phyloP scores from a whole-genome alignment of 192 early-diverging fungal genomes.

The Entrophospora sp. region DNA sequence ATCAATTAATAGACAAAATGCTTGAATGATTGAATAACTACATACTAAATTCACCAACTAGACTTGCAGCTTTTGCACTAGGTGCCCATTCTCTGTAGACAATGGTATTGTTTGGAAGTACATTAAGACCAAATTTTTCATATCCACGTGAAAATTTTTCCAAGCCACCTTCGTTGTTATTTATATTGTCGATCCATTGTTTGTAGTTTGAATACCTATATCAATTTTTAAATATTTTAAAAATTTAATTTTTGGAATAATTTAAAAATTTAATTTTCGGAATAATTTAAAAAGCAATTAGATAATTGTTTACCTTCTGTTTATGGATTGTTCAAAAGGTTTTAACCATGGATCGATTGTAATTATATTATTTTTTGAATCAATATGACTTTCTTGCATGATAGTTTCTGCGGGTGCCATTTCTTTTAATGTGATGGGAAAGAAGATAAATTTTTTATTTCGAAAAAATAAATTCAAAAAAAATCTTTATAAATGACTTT shows the following conservation, averaged over 20 bases:
- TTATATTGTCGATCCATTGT: conserved; percentile 65
- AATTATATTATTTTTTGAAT: conserved; percentile 57
- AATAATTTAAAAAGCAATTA: not conserved
- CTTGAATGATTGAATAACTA: not conserved
- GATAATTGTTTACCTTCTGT: conserved; percentile 38
- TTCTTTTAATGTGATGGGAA: not conserved
- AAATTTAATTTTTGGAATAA: not conserved
- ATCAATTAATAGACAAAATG: not conserved
- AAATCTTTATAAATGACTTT: too few relatives aligned
- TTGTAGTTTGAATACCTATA: conserved; percentile 49
- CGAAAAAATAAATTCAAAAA: too few relatives aligned
- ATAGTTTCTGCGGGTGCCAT: not conserved
- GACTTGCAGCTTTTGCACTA: conserved; percentile 59
- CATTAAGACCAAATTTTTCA: conserved; percentile 73
- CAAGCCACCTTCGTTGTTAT: conserved; percentile 64
- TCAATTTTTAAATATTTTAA: not conserved
- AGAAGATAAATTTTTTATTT: too few relatives aligned
- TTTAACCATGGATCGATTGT: conserved; percentile 72
- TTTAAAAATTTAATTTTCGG: not conserved
- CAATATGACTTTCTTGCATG: not conserved
- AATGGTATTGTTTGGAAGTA: conserved; percentile 48
- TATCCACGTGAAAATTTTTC: conserved; percentile 79
- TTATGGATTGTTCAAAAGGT: conserved; percentile 55
- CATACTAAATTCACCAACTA: conserved; percentile 93
- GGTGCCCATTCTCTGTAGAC: conserved; percentile 96